These are phyloP conservation scores for Boletus patriciae DNA, from an alignment of 768 basidiomycete genomes.

Conservation along the genomic window DNA sequence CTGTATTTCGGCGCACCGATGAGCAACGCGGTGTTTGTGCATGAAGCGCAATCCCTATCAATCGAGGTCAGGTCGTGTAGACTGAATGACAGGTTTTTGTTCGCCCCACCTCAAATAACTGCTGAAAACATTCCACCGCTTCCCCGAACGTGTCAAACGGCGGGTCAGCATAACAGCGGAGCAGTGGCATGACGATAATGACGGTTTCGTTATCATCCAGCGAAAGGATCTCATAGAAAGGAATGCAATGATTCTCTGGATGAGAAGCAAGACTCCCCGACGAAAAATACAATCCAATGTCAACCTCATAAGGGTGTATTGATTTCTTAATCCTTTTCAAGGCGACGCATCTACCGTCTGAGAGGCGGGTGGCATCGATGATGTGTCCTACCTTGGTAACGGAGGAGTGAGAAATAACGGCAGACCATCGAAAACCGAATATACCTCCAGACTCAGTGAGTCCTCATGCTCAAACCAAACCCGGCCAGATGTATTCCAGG, in stretches of 20 bases:
- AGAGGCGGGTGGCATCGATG: slow-evolving; percentile 30
- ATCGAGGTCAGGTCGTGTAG: neutral
- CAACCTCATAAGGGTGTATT: slow-evolving; percentile 26
- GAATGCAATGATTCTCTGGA: slow-evolving; percentile 37
- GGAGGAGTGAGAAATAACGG: neutral
- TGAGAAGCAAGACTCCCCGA: neutral
- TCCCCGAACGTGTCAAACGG: slow-evolving; percentile 35
- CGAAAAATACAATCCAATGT: slow-evolving; percentile 30
- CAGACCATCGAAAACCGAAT: neutral
- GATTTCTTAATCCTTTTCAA: slow-evolving; percentile 27
- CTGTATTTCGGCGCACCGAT: slow-evolving; percentile 6
- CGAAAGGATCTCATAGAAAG: slow-evolving; percentile 26
- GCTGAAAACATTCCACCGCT: slow-evolving; percentile 33
- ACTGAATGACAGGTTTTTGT: neutral
- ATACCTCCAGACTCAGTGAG: slow-evolving; percentile 1
- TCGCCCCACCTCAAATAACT: slow-evolving; percentile 31
- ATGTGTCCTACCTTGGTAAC: neutral
- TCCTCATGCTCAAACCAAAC: neutral
- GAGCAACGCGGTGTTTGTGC: slow-evolving; percentile 22
- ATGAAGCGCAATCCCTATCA: slow-evolving; percentile 15
- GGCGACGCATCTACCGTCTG: slow-evolving; percentile 28
- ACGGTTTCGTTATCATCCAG: neutral
- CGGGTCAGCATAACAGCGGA: neutral
- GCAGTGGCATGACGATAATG: slow-evolving; percentile 6
- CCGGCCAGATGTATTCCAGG: neutral